Evolutionary conservation across 441 rosid genomes (phyloP).

Genomic region (Jatropha multifida): DNA sequence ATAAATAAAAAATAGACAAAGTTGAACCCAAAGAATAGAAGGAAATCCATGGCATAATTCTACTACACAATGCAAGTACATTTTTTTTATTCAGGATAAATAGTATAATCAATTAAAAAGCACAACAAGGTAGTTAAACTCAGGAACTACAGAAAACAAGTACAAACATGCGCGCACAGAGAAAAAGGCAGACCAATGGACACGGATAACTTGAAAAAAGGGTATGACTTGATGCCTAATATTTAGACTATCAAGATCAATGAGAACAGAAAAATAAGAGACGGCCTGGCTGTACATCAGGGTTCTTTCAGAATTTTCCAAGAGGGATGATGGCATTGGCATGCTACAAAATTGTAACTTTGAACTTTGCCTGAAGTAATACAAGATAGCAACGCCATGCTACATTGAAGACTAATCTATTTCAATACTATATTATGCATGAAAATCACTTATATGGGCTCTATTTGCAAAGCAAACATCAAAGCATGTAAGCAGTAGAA

Average conservation of each 20-base stretch:
- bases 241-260: background rate
- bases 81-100: background rate
- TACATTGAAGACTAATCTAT: background rate
- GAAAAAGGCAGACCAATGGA: background rate
- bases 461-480: background rate
- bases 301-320: background rate
- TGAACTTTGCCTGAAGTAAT: background rate
- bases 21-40: background rate
- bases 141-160: background rate
- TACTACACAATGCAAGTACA: background rate
- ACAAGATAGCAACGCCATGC: background rate
- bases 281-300: background rate
- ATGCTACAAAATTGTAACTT: background rate
- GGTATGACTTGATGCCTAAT: background rate
- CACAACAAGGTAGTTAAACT: background rate
- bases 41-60: background rate
- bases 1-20: conserved; percentile 6
- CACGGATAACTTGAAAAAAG: background rate
- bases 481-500: background rate
- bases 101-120: background rate
- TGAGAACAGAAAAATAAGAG: background rate
- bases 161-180: background rate
- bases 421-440: background rate
- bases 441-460: background rate
- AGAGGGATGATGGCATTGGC: background rate